Base-by-base conservation (phyloP, 805 yeast genomes). In the Metschnikowia borealis region DNA sequence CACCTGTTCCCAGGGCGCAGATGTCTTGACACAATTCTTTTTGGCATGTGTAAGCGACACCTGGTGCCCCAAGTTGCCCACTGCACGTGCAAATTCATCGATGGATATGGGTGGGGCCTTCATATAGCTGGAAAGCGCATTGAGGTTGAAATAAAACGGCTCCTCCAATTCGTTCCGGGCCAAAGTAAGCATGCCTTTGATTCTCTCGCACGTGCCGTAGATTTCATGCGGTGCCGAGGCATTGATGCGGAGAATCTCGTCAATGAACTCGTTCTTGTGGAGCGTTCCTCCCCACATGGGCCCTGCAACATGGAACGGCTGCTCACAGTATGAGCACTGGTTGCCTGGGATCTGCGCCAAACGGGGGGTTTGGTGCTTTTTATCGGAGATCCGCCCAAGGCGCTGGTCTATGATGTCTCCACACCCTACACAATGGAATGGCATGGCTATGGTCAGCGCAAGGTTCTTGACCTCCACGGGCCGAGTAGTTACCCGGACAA, bases 281-380 rank as follows among this genome's bases (percentile, higher is more conserved):
- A 94, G 67, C 6, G 78, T 73, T 0, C 90, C 96, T 10, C 83
- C 90, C 87, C 96, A 94, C 96, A 94, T 87, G 53, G 99, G 99
- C 3, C 99, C 99, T 6, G 92, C 90, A 34, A 94, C 64, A 63
- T 88, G 96, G 65, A 81, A 80, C 1, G 81, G 77, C 51, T 73
- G 77, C 1, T 79, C 84, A 70, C 99, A 94, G 65, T 75, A 83
- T 26, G 74, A 62, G 69, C 99, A 94, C 38, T 73, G 63, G 7
- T 77, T 68, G 10, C 83, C 81, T 0, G 85, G 84, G 3, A 87
- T 87, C 54, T 77, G 80, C 1, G 89, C 82, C 44, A 58, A 56
- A 42, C 63, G 64, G 2, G 77, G 75, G 37, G 83, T 77, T 29
- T 86, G 83, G 63, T 71, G 87, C 62, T 85, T 82, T 18, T 52